Evolutionary conservation across 2,329 filamentous ascomycete genomes (phyloP).

Genomic region (Blastomyces parvus): DNA sequence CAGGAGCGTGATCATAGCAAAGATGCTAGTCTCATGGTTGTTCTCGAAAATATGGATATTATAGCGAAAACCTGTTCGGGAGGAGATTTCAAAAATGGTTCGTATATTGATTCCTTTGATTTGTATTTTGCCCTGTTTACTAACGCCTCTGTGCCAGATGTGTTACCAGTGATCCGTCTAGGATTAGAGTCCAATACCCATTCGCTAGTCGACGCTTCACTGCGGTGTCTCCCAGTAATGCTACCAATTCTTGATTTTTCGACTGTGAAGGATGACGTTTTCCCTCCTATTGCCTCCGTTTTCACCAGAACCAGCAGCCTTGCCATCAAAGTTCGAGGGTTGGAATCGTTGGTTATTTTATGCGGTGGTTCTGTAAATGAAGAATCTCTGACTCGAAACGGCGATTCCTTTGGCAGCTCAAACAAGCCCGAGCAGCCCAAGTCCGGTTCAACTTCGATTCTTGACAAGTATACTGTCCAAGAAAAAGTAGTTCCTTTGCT

Average conservation of each 20-base stretch:
- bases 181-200: slow-evolving; percentile 85
- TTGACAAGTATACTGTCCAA: slow-evolving; percentile 97
- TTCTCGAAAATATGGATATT: slow-evolving; percentile 70
- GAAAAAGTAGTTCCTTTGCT: slow-evolving; percentile 91
- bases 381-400: slow-evolving; percentile 39
- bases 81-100: slow-evolving; percentile 89
- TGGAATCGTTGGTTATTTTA: slow-evolving; percentile 82
- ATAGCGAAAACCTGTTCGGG: slow-evolving; percentile 75
- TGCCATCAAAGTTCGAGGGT: slow-evolving; percentile 83
- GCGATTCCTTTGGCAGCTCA: slow-evolving; percentile 65
- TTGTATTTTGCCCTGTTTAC: slow-evolving; percentile 3
- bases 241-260: slow-evolving; percentile 87
- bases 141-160: slow-evolving; percentile 47
- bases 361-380: slow-evolving; percentile 62
- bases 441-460: slow-evolving; percentile 57
- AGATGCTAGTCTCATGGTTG: slow-evolving; percentile 83
- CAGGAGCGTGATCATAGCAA: slow-evolving; percentile 69
- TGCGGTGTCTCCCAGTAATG: slow-evolving; percentile 69
- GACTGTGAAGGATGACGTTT: slow-evolving; percentile 93
- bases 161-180: slow-evolving; percentile 73
- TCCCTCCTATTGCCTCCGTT: slow-evolving; percentile 79
- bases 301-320: slow-evolving; percentile 91
- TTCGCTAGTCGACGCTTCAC: slow-evolving; percentile 73
- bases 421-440: slow-evolving; percentile 38
- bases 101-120: slow-evolving; percentile 23